Evolutionary conservation across 305 asterid genomes (phyloP).

Genomic region (Fraxinus nigra): DNA sequence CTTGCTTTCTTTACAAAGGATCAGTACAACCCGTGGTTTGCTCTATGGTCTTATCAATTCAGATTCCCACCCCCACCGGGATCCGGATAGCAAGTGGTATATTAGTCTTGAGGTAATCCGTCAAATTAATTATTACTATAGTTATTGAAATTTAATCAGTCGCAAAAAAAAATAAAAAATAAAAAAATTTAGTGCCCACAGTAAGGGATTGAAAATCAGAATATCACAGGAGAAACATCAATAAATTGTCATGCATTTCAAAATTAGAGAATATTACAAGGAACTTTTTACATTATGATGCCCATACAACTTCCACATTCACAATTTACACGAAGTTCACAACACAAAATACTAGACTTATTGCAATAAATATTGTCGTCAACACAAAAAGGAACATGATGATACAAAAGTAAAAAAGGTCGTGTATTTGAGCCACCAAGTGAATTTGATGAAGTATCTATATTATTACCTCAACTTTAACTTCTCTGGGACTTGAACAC

Average conservation of each 20-base stretch:
- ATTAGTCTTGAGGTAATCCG: conserved; percentile 74
- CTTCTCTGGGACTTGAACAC: not conserved
- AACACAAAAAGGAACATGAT: not conserved
- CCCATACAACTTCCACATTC: not conserved
- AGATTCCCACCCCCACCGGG: conserved; percentile 81
- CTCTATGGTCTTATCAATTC: conserved; percentile 85
- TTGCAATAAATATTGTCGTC: not conserved
- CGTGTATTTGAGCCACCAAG: not conserved
- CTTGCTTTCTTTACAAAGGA: conserved; percentile 53
- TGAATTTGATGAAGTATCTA: not conserved
- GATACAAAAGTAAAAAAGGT: not conserved
- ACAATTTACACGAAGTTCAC: not conserved
- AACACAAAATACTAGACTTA: not conserved
- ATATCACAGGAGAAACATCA: not conserved
- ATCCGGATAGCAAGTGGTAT: conserved; percentile 87
- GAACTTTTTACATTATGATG: not conserved
- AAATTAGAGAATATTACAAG: not conserved
- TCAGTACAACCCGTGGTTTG: conserved; percentile 55
- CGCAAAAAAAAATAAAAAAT: not conserved
- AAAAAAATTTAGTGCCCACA: not conserved
- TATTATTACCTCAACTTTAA: not conserved
- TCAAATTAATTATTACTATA: conserved; percentile 5
- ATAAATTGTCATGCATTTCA: not conserved
- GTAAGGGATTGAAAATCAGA: conserved; percentile 5
- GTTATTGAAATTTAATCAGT: not conserved